A percentile compares a stretch with the other conserved stretches of the same genome.
Conservation (phyloP, 345 rosid species). For the Dimocarpus longan region DNA sequence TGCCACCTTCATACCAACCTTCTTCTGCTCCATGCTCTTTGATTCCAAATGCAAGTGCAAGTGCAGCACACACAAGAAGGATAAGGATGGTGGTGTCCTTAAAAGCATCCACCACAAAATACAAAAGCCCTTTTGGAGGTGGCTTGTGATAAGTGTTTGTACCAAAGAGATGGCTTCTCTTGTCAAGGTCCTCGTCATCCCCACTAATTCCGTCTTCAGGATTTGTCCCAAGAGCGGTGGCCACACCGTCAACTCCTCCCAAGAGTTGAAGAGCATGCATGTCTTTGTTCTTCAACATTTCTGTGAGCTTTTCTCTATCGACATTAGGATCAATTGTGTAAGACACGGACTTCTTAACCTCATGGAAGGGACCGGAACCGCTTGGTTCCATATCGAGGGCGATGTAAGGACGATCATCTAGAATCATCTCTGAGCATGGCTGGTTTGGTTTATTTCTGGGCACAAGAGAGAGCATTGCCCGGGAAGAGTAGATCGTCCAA, state of each 20-base stretch:
- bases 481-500: constrained; percentile 48
- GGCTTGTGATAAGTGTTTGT: constrained; percentile 62
- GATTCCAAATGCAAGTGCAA: constrained; percentile 54
- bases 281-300: constrained; percentile 49
- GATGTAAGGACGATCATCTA: constrained; percentile 25
- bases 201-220: constrained; percentile 47
- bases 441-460: constrained; percentile 21
- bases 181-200: constrained; percentile 37
- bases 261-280: constrained; percentile 32
- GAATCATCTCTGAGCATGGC: constrained; percentile 28
- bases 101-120: constrained; percentile 58
- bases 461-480: constrained; percentile 59
- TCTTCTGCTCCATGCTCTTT: constrained; percentile 50
- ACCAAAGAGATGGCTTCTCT: constrained; percentile 49
- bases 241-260: constrained; percentile 59
- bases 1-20: constrained; percentile 71
- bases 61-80: constrained; percentile 49
- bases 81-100: constrained; percentile 61
- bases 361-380: constrained; percentile 15
- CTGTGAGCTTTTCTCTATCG: constrained; percentile 36
- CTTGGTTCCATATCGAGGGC: constrained; percentile 35
- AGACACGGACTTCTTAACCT: constrained; percentile 25
- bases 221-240: constrained; percentile 53
- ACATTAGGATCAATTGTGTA: constrained; percentile 29
- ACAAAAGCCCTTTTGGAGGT: constrained; percentile 59